Conservation (phyloP, 208 protist species). For the Leishmania arabica region DNA sequence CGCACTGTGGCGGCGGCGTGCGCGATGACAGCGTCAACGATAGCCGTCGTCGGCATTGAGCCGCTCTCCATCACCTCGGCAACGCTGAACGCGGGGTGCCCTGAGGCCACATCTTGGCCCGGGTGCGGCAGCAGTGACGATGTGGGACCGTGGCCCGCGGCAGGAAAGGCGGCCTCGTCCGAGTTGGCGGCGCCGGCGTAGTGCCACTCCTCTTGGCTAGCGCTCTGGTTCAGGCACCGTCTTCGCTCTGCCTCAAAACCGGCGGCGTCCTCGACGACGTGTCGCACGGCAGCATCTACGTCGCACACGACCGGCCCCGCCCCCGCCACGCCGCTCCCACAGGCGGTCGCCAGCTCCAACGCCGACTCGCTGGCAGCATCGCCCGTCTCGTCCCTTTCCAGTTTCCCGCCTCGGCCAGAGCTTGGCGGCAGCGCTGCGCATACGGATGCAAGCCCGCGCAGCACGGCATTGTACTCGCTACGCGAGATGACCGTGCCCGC, state of each 20-base stretch:
- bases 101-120: background rate
- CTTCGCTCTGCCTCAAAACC: conserved; percentile 14
- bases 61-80: conserved; percentile 27
- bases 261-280: conserved; percentile 26
- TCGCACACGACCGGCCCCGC: conserved; percentile 1
- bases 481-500: conserved; percentile 19
- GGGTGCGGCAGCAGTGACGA: conserved; percentile 1
- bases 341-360: background rate
- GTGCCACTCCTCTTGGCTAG: conserved; percentile 10
- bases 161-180: background rate
- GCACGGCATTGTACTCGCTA: conserved; percentile 13
- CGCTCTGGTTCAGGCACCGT: conserved; percentile 6
- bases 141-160: background rate
- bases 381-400: background rate
- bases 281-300: conserved; percentile 11
- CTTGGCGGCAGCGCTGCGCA: background rate
- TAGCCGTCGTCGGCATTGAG: conserved; percentile 12
- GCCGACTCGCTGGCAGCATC: background rate
- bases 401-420: background rate
- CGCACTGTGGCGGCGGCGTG: conserved; percentile 23
- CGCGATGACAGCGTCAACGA: conserved; percentile 37
- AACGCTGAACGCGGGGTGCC: conserved; percentile 9
- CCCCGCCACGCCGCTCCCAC: background rate
- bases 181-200: background rate
- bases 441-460: conserved; percentile 14